Conservation (phyloP, 2,329 filamentous ascomycete species). For the Penicillium olsonii region DNA sequence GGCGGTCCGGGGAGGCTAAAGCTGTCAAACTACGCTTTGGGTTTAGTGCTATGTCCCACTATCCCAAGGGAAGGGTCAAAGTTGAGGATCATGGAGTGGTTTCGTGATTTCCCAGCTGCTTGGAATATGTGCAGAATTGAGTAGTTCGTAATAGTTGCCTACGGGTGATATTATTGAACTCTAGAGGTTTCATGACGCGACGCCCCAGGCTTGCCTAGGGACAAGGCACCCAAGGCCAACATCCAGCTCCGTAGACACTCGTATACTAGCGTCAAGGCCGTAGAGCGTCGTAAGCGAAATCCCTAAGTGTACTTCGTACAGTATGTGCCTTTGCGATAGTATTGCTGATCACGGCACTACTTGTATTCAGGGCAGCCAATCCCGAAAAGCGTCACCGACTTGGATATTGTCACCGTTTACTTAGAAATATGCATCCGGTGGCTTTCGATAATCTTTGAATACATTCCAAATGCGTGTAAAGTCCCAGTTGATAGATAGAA, state of each 20-base stretch:
- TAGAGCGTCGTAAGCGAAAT: slow-evolving; percentile 3
- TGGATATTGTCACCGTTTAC: neutral
- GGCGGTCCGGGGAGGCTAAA: slow-evolving; percentile 22
- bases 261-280: neutral
- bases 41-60: slow-evolving; percentile 3
- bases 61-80: slow-evolving; percentile 19
- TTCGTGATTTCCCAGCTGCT: neutral
- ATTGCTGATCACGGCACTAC: slow-evolving; percentile 12
- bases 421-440: slow-evolving; percentile 7
- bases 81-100: slow-evolving; percentile 19
- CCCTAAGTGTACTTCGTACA: neutral
- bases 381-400: slow-evolving; percentile 1
- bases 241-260: neutral
- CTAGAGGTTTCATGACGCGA: slow-evolving; percentile 17
- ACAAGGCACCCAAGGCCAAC: neutral
- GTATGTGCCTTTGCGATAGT: slow-evolving; percentile 6
- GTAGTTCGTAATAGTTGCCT: neutral
- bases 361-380: slow-evolving; percentile 7
- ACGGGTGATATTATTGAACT: neutral
- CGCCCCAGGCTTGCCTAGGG: neutral
- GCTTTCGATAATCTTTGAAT: slow-evolving; percentile 9
- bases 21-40: slow-evolving; percentile 19
- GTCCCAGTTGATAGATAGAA: neutral
- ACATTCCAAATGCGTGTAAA: slow-evolving; percentile 8
- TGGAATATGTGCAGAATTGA: neutral